Evolutionary conservation across 106 monocot genomes (phyloP).

Genomic region (Apostasia shenzhenica): DNA sequence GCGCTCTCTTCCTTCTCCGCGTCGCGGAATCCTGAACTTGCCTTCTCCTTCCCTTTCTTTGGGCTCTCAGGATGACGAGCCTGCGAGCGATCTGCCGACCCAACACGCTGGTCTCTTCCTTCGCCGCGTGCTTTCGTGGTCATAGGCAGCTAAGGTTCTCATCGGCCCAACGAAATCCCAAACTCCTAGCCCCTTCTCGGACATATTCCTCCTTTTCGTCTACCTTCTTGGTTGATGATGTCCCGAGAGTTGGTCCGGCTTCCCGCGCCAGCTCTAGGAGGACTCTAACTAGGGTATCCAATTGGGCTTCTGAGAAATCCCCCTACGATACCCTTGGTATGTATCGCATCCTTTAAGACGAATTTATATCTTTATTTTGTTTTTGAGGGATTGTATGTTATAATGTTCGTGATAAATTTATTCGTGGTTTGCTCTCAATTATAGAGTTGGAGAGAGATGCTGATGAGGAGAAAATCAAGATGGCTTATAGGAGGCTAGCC

Average conservation of each 20-base stretch:
- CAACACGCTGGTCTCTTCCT: constrained; percentile 23
- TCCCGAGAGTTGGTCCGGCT: constrained; percentile 14
- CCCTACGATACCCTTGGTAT: constrained; percentile 93
- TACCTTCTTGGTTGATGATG: constrained; percentile 30
- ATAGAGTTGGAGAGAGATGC: constrained; percentile 84
- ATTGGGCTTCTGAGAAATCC: constrained; percentile 74
- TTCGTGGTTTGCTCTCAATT: background rate
- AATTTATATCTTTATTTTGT: constrained; percentile 8
- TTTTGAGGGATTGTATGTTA: background rate
- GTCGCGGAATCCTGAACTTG: background rate
- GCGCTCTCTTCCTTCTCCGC: background rate
- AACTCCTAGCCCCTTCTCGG: constrained; percentile 6
- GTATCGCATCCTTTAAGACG: no score
- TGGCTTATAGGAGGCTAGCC: constrained; percentile 75
- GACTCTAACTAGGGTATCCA: constrained; percentile 68
- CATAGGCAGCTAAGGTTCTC: constrained; percentile 13
- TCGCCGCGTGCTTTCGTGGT: constrained; percentile 25
- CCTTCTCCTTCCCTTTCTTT: background rate
- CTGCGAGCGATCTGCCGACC: constrained; percentile 45
- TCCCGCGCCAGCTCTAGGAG: constrained; percentile 36
- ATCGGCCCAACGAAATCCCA: constrained; percentile 16
- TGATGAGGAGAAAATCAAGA: constrained; percentile 86
- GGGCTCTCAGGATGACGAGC: constrained; percentile 37
- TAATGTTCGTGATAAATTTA: constrained; percentile 1
- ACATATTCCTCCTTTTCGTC: constrained; percentile 7